Evolutionary conservation across 352 stramenopile species (phyloP).

Genomic region (Phytopythium vexans): DNA sequence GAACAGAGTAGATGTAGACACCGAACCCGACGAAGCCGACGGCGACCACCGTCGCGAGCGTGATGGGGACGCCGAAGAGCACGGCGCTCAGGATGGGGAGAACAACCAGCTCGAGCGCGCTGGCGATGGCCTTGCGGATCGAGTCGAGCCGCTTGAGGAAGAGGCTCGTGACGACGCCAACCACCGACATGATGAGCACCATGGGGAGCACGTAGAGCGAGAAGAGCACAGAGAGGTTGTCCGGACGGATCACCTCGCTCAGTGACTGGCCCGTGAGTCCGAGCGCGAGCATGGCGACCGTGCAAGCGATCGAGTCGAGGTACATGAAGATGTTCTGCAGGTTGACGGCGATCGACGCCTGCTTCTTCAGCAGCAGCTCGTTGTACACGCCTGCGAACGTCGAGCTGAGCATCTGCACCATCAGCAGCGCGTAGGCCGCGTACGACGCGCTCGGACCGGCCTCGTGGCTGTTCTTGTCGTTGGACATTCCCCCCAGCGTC

Average conservation of each 20-base stretch:
- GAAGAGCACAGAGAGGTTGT: constrained; percentile 60
- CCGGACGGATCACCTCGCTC: constrained; percentile 37
- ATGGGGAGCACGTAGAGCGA: constrained; percentile 72
- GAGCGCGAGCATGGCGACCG: constrained; percentile 56
- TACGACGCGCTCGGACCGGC: constrained; percentile 23
- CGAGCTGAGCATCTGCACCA: constrained; percentile 78
- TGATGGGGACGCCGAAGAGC: constrained; percentile 61
- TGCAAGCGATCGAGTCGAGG: constrained; percentile 75
- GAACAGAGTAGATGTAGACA: constrained; percentile 80
- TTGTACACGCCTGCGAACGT: constrained; percentile 86
- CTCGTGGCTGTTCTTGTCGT: background rate
- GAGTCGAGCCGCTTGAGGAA: constrained; percentile 83
- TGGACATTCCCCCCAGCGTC: constrained; percentile 38
- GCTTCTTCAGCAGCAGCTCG: constrained; percentile 78
- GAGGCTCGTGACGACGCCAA: constrained; percentile 77
- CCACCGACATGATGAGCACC: constrained; percentile 83
- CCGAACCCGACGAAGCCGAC: constrained; percentile 69
- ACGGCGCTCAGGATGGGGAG: constrained; percentile 58
- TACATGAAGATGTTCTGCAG: constrained; percentile 88
- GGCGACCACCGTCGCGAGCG: constrained; percentile 44
- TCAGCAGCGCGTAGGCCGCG: constrained; percentile 52
- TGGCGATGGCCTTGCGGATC: constrained; percentile 77
- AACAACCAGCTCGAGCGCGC: constrained; percentile 70
- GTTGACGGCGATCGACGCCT: constrained; percentile 63
- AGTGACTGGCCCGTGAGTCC: constrained; percentile 71